Evolutionary conservation across 2,329 filamentous ascomycete species (phyloP).

Genomic region (Chrysosporium queenslandicum): DNA sequence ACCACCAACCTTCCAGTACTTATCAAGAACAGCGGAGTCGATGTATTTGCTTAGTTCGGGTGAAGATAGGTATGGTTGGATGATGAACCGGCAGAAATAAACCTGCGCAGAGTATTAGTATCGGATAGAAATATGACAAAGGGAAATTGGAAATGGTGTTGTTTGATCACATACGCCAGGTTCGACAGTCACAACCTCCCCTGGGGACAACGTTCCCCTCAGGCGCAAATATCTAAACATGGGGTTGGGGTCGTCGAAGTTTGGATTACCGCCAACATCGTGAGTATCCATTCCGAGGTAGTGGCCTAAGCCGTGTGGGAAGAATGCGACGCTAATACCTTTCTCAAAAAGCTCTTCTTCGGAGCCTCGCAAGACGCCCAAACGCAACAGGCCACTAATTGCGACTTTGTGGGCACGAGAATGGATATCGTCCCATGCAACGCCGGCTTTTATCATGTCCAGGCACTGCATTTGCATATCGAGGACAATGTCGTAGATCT

Average conservation of each 20-base stretch:
- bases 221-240: constrained; percentile 84
- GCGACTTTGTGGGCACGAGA: constrained; percentile 62
- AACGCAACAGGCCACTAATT: constrained; percentile 55
- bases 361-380: constrained; percentile 59
- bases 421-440: constrained; percentile 62
- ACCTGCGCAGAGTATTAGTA: constrained; percentile 41
- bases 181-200: constrained; percentile 86
- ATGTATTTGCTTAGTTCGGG: constrained; percentile 67
- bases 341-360: constrained; percentile 63
- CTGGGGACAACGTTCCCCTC: constrained; percentile 61
- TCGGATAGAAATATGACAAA: background rate
- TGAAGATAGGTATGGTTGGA: constrained; percentile 66
- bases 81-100: constrained; percentile 86
- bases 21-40: constrained; percentile 58
- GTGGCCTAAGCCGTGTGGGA: constrained; percentile 84
- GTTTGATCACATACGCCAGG: constrained; percentile 56
- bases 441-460: constrained; percentile 55
- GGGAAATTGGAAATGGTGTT: background rate
- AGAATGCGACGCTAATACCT: constrained; percentile 78
- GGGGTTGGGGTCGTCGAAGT: constrained; percentile 66
- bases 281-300: constrained; percentile 90
- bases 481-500: constrained; percentile 68
- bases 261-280: constrained; percentile 63
- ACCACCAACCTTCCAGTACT: constrained; percentile 82
- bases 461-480: constrained; percentile 74